These are phyloP conservation scores for Macrophomina phaseolina DNA, from an alignment of 2,329 filamentous ascomycete species.

Conservation along the genomic window DNA sequence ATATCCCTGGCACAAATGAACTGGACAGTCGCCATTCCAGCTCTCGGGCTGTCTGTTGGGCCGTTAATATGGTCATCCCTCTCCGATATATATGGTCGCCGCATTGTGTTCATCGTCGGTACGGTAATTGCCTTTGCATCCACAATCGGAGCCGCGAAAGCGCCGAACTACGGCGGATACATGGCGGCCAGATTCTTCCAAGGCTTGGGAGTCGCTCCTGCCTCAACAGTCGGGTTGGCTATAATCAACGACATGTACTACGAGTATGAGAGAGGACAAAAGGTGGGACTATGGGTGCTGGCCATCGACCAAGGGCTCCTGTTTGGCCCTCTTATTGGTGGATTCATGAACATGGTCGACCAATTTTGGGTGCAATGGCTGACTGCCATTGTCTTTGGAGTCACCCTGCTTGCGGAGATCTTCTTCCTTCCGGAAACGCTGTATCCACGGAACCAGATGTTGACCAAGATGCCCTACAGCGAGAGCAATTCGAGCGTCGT, in stretches of 20 bases:
- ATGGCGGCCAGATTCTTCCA: slow-evolving; percentile 66
- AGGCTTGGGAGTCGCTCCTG: slow-evolving; percentile 61
- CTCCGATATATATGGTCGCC: slow-evolving; percentile 41
- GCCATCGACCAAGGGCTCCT: slow-evolving; percentile 61
- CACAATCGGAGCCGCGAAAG: slow-evolving; percentile 51
- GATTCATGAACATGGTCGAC: slow-evolving; percentile 56
- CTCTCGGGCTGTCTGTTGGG: slow-evolving; percentile 39
- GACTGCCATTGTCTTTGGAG: slow-evolving; percentile 58
- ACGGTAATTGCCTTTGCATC: slow-evolving; percentile 50
- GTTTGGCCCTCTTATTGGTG: slow-evolving; percentile 58
- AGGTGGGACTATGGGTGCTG: slow-evolving; percentile 63
- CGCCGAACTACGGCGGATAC: slow-evolving; percentile 54
- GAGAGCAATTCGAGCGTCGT: slow-evolving; percentile 34
- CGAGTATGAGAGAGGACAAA: slow-evolving; percentile 61
- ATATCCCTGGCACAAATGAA: slow-evolving; percentile 53
- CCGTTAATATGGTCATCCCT: slow-evolving; percentile 41
- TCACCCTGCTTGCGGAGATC: slow-evolving; percentile 55
- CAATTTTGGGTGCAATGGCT: slow-evolving; percentile 62
- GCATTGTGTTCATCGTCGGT: slow-evolving; percentile 56
- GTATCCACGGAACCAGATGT: slow-evolving; percentile 60
- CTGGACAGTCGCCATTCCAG: slow-evolving; percentile 60
- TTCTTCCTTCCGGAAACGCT: slow-evolving; percentile 62
- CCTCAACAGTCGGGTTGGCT: slow-evolving; percentile 61
- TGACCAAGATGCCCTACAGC: slow-evolving; percentile 42
- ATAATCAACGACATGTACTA: slow-evolving; percentile 63